Evolutionary conservation across 1,139 yeast species (phyloP), one percentile per base, ranked within the genome.

Genomic region (Suhomyces chickasaworum): DNA sequence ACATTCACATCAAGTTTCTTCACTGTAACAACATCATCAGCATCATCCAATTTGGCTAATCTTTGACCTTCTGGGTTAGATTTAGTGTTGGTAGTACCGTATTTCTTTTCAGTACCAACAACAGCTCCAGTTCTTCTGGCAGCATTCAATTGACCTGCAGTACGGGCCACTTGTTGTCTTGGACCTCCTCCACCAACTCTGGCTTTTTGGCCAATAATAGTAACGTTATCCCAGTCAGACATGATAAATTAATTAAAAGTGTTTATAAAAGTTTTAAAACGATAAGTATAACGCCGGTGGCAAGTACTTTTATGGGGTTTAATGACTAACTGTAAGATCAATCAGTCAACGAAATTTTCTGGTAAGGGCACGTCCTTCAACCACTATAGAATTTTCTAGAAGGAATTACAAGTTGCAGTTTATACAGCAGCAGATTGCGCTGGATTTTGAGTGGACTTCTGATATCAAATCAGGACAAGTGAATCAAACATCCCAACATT

Each of bases 41-140:
- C 84, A 64, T 96, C 86, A 67, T 93, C 99, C 59, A 93, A 80
- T 75, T 85, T 93, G 53, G 99, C 86, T 64, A 93, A 76, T 68
- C 95, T 81, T 75, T 95, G 99, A 45, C 98, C 99, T 64, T 93
- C 99, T 31, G 90, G 86, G 60, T 86, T 84, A 47, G 81, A 74
- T 62, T 76, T 80, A 45, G 75, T 66, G 65, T 83, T 84, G 54
- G 89, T 78, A 43, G 86, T 75, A 44, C 85, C 86, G 69, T 87
- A 93, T 71, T 91, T 93, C 82, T 93, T 93, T 69, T 93, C 99
- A 38, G 93, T 91, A 37, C 95, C 83, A 35, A 95, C 79, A 47
- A 95, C 93, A 47, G 83, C 79, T 52, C 99, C 99, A 25, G 84
- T 66, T 77, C 99, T 84, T 75, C 96, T 83, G 44, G 99, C 99